phyloP scores from a whole-genome alignment of 176 grass and related monocot genomes.

The Avena eriantha region DNA sequence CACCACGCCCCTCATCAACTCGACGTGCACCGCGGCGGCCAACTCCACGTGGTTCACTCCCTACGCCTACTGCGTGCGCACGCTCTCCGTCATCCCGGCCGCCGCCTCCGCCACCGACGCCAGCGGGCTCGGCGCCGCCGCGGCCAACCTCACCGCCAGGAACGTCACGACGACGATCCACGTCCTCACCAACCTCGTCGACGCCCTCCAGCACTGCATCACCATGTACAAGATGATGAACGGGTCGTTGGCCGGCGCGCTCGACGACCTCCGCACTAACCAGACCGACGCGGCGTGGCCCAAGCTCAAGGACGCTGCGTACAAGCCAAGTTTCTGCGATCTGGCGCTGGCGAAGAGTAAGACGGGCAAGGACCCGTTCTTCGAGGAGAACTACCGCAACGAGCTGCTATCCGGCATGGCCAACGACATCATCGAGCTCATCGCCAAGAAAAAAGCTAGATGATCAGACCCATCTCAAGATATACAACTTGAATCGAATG shows the following conservation, averaged over 20 bases:
- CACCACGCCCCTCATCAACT: neutral
- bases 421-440: neutral
- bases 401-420: neutral
- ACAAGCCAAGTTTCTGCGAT: neutral
- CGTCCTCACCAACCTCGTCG: neutral
- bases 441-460: neutral
- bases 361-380: neutral
- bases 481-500: neutral
- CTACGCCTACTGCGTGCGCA: neutral
- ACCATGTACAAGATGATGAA: constrained; percentile 1
- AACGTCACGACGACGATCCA: neutral
- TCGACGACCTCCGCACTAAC: neutral
- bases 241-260: neutral
- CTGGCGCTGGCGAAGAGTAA: neutral
- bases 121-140: neutral
- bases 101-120: neutral
- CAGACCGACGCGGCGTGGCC: neutral
- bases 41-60: neutral
- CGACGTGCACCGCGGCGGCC: neutral
- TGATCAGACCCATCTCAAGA: neutral
- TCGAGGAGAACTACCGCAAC: neutral
- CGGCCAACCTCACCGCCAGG: neutral
- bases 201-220: neutral
- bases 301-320: neutral
- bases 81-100: neutral